Conservation (phyloP, 2,329 filamentous ascomycete species). For the Curvularia eragrostidis region DNA sequence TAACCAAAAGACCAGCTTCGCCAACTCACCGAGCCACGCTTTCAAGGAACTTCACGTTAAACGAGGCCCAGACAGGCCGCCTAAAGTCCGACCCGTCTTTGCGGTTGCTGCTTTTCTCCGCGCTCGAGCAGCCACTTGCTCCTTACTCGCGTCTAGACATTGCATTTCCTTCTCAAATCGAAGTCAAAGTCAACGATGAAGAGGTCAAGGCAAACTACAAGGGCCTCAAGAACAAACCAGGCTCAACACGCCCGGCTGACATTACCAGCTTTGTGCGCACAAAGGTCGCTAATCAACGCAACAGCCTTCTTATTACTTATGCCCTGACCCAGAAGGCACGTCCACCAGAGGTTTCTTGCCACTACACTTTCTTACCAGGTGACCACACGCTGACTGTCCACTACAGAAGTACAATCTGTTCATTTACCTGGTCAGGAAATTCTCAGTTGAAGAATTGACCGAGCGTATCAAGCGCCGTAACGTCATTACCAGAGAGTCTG, state of each 20-base stretch:
- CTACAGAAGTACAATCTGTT: slow-evolving; percentile 60
- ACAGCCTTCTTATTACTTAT: slow-evolving; percentile 86
- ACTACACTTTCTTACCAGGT: slow-evolving; percentile 8
- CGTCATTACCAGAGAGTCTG: slow-evolving; percentile 79
- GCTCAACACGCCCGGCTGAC: slow-evolving; percentile 91
- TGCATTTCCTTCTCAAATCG: slow-evolving; percentile 88
- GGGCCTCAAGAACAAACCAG: slow-evolving; percentile 93
- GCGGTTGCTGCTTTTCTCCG: slow-evolving; percentile 84
- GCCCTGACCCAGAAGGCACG: slow-evolving; percentile 86
- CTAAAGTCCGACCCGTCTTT: slow-evolving; percentile 67
- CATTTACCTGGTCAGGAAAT: slow-evolving; percentile 76
- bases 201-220: slow-evolving; percentile 93
- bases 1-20: slow-evolving; percentile 55
- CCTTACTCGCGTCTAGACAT: slow-evolving; percentile 65
- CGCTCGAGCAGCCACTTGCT: slow-evolving; percentile 60
- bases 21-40: slow-evolving; percentile 66
- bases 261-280: slow-evolving; percentile 79
- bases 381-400: slow-evolving; percentile 24
- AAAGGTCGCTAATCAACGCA: slow-evolving; percentile 71
- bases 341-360: slow-evolving; percentile 39
- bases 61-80: slow-evolving; percentile 60
- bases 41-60: slow-evolving; percentile 65
- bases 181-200: slow-evolving; percentile 86
- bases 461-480: slow-evolving; percentile 68
- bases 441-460: slow-evolving; percentile 75